These are phyloP conservation scores for Limonium bicolor DNA, from an alignment of 148 eudicot genomes.

Conservation along the genomic window DNA sequence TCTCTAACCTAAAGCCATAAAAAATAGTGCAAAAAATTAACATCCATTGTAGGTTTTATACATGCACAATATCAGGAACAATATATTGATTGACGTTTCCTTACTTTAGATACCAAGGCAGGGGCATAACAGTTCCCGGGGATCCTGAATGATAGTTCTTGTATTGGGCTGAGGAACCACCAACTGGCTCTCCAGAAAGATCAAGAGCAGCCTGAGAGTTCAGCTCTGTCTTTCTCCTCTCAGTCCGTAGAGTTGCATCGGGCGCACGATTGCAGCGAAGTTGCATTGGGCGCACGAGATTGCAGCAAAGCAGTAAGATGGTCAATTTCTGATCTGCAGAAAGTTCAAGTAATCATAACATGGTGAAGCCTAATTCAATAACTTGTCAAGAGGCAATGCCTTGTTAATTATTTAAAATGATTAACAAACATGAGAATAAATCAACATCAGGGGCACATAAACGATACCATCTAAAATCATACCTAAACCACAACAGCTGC, in stretches of 20 bases:
- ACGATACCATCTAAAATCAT: background rate
- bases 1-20: constrained; percentile 28
- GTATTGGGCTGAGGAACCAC: constrained; percentile 13
- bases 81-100: constrained; percentile 1
- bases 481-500: background rate
- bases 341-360: constrained; percentile 1
- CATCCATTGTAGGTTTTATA: background rate
- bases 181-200: constrained; percentile 11
- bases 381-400: too few species aligned
- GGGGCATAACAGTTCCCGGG: constrained; percentile 22
- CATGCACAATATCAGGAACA: background rate
- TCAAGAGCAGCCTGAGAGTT: constrained; percentile 13
- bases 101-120: constrained; percentile 30
- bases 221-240: constrained; percentile 13
- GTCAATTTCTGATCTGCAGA: constrained; percentile 56
- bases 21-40: background rate
- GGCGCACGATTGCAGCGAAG: constrained; percentile 37
- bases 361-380: too few species aligned
- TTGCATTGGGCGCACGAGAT: constrained; percentile 32
- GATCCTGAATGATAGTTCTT: constrained; percentile 11
- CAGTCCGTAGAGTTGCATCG: constrained; percentile 21
- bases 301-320: constrained; percentile 43
- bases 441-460: background rate
- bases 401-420: background rate
- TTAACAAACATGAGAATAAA: background rate